phyloP scores from a whole-genome alignment of 495 filamentous ascomycete species.

The Neurospora sp. region DNA sequence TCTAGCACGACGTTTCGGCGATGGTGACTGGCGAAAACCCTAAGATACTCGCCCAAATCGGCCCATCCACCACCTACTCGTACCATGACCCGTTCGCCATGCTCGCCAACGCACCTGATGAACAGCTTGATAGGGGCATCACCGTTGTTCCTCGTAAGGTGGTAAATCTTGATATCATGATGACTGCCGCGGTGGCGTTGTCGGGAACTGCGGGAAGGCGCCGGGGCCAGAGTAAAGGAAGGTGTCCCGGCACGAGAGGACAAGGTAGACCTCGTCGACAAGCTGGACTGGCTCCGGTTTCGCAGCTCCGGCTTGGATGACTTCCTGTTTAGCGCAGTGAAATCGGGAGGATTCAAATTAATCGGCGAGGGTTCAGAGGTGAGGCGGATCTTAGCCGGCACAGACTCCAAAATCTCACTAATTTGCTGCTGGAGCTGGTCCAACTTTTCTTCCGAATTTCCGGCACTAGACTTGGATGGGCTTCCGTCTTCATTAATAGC shows the following conservation, averaged over 20 bases:
- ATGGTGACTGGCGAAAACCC: constrained; percentile 86
- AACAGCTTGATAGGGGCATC: constrained; percentile 85
- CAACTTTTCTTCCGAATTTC: constrained; percentile 25
- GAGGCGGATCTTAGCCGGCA: constrained; percentile 73
- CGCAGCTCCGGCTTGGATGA: constrained; percentile 22
- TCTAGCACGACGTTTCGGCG: constrained; percentile 35
- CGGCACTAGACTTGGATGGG: constrained; percentile 22
- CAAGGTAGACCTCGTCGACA: constrained; percentile 26
- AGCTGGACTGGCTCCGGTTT: constrained; percentile 31
- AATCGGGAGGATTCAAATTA: constrained; percentile 39
- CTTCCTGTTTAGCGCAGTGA: constrained; percentile 33
- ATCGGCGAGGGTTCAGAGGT: constrained; percentile 39
- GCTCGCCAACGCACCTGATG: constrained; percentile 81
- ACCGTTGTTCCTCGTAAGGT: constrained; percentile 74
- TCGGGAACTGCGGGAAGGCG: constrained; percentile 33
- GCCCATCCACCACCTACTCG: constrained; percentile 95
- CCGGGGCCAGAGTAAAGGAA: constrained; percentile 60
- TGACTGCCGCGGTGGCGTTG: constrained; percentile 36
- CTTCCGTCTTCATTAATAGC: constrained; percentile 21
- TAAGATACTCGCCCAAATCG: constrained; percentile 88
- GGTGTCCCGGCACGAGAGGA: constrained; percentile 51
- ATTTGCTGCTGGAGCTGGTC: constrained; percentile 79
- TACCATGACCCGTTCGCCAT: constrained; percentile 92
- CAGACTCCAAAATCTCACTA: constrained; percentile 65
- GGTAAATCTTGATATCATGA: constrained; percentile 78